A percentile compares a stretch with the other conserved stretches of the same genome.
These are phyloP conservation scores for Boeremia lycopersici DNA, from an alignment of 2,329 filamentous ascomycete genomes.

Conservation along the genomic window DNA sequence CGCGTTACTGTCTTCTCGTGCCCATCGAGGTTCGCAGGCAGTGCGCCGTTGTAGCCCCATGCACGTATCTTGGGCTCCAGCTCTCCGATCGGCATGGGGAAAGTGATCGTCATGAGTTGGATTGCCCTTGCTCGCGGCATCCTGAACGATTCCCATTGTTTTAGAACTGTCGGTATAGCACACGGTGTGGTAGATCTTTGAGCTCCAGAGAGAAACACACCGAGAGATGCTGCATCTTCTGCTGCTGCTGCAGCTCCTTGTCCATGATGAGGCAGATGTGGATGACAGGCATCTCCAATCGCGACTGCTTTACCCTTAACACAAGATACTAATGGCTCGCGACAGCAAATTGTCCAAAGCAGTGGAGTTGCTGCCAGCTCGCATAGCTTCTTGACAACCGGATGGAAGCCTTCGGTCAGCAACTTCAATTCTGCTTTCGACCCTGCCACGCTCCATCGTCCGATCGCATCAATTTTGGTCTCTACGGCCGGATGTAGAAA, in stretches of 20 bases:
- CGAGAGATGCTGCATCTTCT: slow-evolving; percentile 11
- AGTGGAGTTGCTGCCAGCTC: slow-evolving; percentile 8
- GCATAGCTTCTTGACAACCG: slow-evolving; percentile 6
- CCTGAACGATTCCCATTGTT: slow-evolving; percentile 3
- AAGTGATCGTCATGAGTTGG: slow-evolving; percentile 3
- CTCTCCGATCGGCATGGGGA: neutral
- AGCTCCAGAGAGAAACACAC: neutral
- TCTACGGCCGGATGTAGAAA: slow-evolving; percentile 1
- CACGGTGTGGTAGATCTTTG: neutral
- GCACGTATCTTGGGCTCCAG: neutral
- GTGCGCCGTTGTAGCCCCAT: neutral
- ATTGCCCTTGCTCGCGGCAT: slow-evolving; percentile 3
- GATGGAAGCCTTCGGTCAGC: slow-evolving; percentile 1
- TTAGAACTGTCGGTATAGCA: neutral
- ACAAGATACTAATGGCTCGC: slow-evolving; percentile 4
- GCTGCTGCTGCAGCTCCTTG: slow-evolving; percentile 5
- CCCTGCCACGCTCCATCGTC: neutral
- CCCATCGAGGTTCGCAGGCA: slow-evolving; percentile 3
- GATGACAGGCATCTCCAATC: slow-evolving; percentile 9
- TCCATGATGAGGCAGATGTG: slow-evolving; percentile 9
- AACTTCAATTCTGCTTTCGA: neutral
- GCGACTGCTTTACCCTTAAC: slow-evolving; percentile 3
- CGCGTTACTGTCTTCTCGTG: slow-evolving; percentile 2
- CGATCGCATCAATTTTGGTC: slow-evolving; percentile 3
- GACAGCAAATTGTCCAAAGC: slow-evolving; percentile 9